Base-by-base conservation (phyloP, 139 green algal genomes). In the Desmodesmus armatus region DNA sequence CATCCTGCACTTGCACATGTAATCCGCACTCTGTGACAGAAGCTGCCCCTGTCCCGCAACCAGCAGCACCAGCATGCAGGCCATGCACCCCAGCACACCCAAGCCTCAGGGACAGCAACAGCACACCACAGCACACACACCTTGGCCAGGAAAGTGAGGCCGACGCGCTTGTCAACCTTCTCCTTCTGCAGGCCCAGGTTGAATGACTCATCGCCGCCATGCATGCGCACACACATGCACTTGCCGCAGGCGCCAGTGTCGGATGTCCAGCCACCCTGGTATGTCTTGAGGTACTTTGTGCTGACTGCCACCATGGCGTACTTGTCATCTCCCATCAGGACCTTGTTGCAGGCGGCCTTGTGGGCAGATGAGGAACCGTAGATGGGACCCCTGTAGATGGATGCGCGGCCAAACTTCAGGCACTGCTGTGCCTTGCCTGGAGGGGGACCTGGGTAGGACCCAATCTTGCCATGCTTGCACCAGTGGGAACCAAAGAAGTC, bases 221-320 rank as follows among this genome's bases (percentile, higher is more conserved):
- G 83, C 44, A 88, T 27, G 25, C 47, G 51, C 15, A 88, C 63
- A 58, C 83, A 88, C 83, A 88, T 88, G 83, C 83, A 88, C 63
- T 41, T 43, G 35, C 62, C 27, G 40, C 83, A 88, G 3, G 62
- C 33, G 44, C 83, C 83, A 43, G 31, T 87, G 58, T 87, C 72
- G 15, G 33, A 15, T 5, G 55, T 44, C 82, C 82, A 87, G 44
- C 82, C 82, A 27, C 82, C 82, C 55, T 87, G 82, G 27, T 72
- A 78, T 2, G 83, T 88, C 35, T 83, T 83, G 4, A 88, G 63
- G 49, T 88, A 88, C 44, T 88, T 88, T 41, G 83, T 84, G 62
- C 60, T 79, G 29, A 88, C 74, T 11, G 83, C 83, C 17, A 88
- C 47, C 62, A 79, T 43, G 0, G 83, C 83, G 11, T 40, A 39